Conservation (phyloP, 306 rosid genomes). For the Fragaria nilgerrensis region DNA sequence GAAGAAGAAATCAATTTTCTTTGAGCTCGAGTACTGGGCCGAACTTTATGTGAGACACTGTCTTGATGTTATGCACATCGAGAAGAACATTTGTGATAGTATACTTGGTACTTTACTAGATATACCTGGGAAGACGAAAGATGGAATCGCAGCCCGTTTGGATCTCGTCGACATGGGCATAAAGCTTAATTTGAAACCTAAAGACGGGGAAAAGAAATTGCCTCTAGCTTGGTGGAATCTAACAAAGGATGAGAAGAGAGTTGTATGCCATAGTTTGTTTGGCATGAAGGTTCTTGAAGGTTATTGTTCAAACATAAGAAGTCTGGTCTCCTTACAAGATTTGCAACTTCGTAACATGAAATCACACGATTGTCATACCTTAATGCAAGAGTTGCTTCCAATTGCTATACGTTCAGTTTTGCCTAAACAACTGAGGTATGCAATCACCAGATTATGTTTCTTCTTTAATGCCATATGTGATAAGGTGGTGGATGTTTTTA, state of each 20-base stretch:
- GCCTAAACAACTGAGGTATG: not conserved
- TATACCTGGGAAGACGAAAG: not conserved
- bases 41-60: not conserved
- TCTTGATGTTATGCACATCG: not conserved
- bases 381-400: not conserved
- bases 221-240: too few relatives aligned
- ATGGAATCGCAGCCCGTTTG: not conserved
- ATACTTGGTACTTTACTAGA: not conserved
- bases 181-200: not conserved
- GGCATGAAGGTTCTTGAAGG: not conserved
- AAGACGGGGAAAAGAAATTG: too few relatives aligned
- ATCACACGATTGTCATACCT: not conserved
- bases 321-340: not conserved
- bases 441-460: too few relatives aligned
- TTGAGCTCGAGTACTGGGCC: not conserved
- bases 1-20: not conserved
- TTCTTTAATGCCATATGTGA: not conserved
- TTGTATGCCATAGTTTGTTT: too few relatives aligned
- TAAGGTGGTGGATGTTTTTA: not conserved
- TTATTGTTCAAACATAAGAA: not conserved
- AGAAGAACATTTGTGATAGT: not conserved
- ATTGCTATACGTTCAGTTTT: not conserved
- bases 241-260: too few relatives aligned
- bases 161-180: not conserved
- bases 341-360: not conserved